Conservation (phyloP, 176 grass and related monocot genomes). For the Phoenix dactylifera region DNA sequence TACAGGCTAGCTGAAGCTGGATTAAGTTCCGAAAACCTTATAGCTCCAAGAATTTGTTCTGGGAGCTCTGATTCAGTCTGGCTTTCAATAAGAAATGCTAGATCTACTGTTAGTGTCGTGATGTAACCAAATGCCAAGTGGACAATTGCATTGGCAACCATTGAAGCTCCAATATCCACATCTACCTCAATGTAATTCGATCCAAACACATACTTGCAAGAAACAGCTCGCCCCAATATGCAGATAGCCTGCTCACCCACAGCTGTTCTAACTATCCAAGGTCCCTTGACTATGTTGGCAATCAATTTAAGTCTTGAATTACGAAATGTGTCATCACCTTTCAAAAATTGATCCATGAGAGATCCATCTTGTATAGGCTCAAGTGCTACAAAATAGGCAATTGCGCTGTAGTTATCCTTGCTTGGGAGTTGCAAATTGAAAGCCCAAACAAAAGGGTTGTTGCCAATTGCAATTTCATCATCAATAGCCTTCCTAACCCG, state of each 20-base stretch:
- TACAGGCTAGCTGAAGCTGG: constrained; percentile 56
- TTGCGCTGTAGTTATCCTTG: constrained; percentile 72
- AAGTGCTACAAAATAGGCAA: constrained; percentile 63
- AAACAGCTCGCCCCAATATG: constrained; percentile 69
- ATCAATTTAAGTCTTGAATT: constrained; percentile 95
- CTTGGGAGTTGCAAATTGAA: constrained; percentile 87
- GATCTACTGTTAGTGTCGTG: constrained; percentile 64
- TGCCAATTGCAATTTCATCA: constrained; percentile 34
- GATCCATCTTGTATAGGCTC: constrained; percentile 53
- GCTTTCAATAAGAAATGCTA: constrained; percentile 87
- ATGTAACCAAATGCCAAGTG: constrained; percentile 92
- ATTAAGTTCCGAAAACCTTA: constrained; percentile 72
- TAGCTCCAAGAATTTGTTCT: constrained; percentile 71
- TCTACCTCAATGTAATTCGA: constrained; percentile 82
- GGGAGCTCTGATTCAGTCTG: constrained; percentile 86
- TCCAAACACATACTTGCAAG: constrained; percentile 65
- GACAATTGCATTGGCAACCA: constrained; percentile 91
- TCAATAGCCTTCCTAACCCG: constrained; percentile 64
- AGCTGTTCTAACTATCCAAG: constrained; percentile 91
- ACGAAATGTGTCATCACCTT: constrained; percentile 70
- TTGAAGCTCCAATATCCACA: constrained; percentile 90
- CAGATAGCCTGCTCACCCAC: constrained; percentile 95
- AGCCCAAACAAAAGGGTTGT: constrained; percentile 77
- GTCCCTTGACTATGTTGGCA: constrained; percentile 72
- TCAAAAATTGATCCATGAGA: constrained; percentile 79